Evolutionary conservation across 768 basidiomycete species (phyloP).

Genomic region (Rhodotorula paludigena): DNA sequence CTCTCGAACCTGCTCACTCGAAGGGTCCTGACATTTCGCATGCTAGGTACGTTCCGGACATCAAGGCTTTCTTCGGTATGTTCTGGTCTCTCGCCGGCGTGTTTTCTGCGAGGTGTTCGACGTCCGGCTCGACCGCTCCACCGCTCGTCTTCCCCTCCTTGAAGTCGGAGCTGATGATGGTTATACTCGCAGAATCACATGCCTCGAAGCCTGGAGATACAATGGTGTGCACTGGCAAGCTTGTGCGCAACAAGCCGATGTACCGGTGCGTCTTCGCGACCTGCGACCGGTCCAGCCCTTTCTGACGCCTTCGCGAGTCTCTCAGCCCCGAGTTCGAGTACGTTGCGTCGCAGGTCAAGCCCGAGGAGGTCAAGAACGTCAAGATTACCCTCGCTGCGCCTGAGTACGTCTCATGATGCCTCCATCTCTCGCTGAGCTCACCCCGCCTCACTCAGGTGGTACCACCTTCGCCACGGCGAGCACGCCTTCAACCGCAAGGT

Average conservation of each 20-base stretch:
- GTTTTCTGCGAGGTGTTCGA: too few species aligned
- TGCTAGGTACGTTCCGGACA: constrained; percentile 33
- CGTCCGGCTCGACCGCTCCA: too few species aligned
- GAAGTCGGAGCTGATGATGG: too few species aligned
- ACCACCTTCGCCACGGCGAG: constrained; percentile 43
- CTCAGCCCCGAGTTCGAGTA: constrained; percentile 39
- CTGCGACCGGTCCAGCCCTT: too few species aligned
- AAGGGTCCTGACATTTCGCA: neutral
- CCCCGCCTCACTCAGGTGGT: constrained; percentile 30
- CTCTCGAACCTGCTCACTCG: neutral
- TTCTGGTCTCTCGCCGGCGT: neutral
- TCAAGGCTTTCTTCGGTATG: constrained; percentile 33
- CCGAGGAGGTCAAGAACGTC: constrained; percentile 55
- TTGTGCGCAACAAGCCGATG: constrained; percentile 37
- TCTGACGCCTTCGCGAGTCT: neutral
- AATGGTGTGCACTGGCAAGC: constrained; percentile 35
- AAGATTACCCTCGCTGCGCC: constrained; percentile 70
- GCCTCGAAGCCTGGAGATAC: constrained; percentile 33
- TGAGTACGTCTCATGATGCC: constrained; percentile 57
- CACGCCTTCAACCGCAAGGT: constrained; percentile 50
- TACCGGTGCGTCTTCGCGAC: constrained; percentile 35
- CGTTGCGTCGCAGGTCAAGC: constrained; percentile 32
- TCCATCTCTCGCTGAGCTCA: neutral
- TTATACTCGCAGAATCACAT: constrained; percentile 9
- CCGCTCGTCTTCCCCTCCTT: too few species aligned